These are phyloP conservation scores for Sphaerulina vaccinii DNA, from an alignment of 2,329 filamentous ascomycete genomes.

Conservation along the genomic window DNA sequence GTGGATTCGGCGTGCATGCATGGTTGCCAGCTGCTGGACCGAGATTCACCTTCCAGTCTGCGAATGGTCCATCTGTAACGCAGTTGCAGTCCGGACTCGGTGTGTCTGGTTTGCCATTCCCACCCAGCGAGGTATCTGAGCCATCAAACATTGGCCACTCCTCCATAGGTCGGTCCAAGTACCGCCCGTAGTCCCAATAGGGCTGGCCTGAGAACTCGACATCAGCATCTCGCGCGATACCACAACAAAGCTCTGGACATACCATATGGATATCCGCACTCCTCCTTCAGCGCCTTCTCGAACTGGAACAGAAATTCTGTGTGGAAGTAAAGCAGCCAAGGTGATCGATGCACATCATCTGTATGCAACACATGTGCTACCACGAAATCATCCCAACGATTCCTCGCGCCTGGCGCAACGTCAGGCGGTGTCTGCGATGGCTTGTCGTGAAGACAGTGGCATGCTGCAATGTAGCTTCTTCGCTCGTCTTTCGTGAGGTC, in stretches of 20 bases:
- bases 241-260: slow-evolving; percentile 7
- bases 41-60: slow-evolving; percentile 39
- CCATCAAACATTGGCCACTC: slow-evolving; percentile 43
- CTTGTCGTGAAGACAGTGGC: slow-evolving; percentile 20
- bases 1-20: slow-evolving; percentile 21
- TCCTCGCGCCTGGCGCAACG: slow-evolving; percentile 29
- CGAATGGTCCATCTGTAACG: slow-evolving; percentile 52
- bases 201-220: neutral
- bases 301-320: slow-evolving; percentile 43
- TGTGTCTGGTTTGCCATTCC: slow-evolving; percentile 46
- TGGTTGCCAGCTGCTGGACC: slow-evolving; percentile 22
- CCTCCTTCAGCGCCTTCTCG: slow-evolving; percentile 42
- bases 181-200: slow-evolving; percentile 17
- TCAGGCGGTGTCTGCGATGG: slow-evolving; percentile 17
- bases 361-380: slow-evolving; percentile 33
- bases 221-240: neutral
- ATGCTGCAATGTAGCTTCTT: slow-evolving; percentile 20
- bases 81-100: slow-evolving; percentile 53
- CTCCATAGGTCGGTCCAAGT: slow-evolving; percentile 40
- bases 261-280: slow-evolving; percentile 44
- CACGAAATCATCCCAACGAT: slow-evolving; percentile 35
- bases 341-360: slow-evolving; percentile 31
- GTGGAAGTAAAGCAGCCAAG: slow-evolving; percentile 40
- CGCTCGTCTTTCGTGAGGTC: slow-evolving; percentile 25
- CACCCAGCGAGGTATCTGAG: slow-evolving; percentile 44